Percentiles rank a stretch among this genome's conserved stretches.
Conservation (phyloP, 2,329 filamentous ascomycete genomes). For the Capronia coronata region DNA sequence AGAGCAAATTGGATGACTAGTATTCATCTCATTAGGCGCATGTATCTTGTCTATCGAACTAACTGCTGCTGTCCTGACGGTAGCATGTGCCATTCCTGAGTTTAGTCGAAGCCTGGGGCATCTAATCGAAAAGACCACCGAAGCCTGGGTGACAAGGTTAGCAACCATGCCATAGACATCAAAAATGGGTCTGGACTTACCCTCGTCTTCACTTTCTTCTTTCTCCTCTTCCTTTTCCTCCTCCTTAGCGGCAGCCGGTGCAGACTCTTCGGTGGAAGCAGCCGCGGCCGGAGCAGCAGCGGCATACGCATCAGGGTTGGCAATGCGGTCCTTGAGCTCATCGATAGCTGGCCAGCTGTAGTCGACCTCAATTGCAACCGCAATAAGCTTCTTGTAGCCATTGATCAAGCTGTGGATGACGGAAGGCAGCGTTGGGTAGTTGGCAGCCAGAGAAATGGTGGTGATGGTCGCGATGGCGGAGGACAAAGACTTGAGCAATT, state of each 20-base stretch:
- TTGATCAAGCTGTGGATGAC: constrained; percentile 96
- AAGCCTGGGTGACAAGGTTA: constrained; percentile 52
- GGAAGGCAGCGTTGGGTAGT: constrained; percentile 93
- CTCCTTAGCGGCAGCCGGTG: constrained; percentile 47
- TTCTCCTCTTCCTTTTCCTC: constrained; percentile 59
- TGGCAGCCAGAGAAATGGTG: constrained; percentile 80
- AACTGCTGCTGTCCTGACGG: constrained; percentile 33
- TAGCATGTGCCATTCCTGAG: constrained; percentile 36
- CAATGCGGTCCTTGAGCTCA: constrained; percentile 98
- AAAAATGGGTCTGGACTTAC: constrained; percentile 39
- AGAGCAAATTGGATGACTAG: constrained; percentile 6
- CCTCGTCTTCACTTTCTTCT: constrained; percentile 58
- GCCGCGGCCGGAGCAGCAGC: constrained; percentile 66
- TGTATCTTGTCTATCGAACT: constrained; percentile 31
- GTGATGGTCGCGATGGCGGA: constrained; percentile 81
- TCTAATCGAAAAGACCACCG: constrained; percentile 71
- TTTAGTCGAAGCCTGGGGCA: constrained; percentile 27
- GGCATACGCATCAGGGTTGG: constrained; percentile 96
- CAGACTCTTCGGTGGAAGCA: constrained; percentile 48
- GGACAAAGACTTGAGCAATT: constrained; percentile 79
- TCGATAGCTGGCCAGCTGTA: constrained; percentile 93
- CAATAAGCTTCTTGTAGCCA: constrained; percentile 92
- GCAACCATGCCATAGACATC: constrained; percentile 41
- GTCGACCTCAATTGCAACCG: constrained; percentile 84
- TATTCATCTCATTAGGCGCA: constrained; percentile 30